These are phyloP conservation scores for Clarkia xantiana DNA, from an alignment of 345 rosid species.

Conservation along the genomic window DNA sequence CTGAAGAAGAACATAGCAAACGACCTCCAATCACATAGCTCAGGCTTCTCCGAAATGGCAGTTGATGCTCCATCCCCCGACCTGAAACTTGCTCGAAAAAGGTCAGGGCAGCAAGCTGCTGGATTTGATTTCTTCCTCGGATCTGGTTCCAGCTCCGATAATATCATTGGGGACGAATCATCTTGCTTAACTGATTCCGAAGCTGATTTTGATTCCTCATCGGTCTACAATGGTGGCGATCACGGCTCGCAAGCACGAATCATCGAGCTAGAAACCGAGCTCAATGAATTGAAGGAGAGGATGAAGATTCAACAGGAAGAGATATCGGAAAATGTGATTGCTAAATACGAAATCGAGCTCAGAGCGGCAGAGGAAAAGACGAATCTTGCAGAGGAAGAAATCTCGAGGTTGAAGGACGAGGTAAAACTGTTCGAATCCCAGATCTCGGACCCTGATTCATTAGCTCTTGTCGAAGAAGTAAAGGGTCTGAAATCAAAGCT, in stretches of 20 bases:
- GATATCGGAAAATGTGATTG: constrained; percentile 25
- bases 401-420: constrained; percentile 34
- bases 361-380: constrained; percentile 34
- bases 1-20: constrained; percentile 34
- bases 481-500: constrained; percentile 40
- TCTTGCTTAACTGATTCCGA: constrained; percentile 60
- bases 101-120: constrained; percentile 43
- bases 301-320: constrained; percentile 35
- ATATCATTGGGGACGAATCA: constrained; percentile 44
- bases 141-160: constrained; percentile 38
- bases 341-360: constrained; percentile 45
- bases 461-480: constrained; percentile 39
- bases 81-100: constrained; percentile 23
- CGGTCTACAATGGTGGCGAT: constrained; percentile 39
- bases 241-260: constrained; percentile 32
- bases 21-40: constrained; percentile 48
- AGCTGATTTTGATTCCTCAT: constrained; percentile 55
- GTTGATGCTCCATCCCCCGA: constrained; percentile 35
- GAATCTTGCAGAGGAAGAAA: constrained; percentile 36
- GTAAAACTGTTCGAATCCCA: constrained; percentile 25
- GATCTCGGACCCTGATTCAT: constrained; percentile 15
- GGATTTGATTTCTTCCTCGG: constrained; percentile 59
- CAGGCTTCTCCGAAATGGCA: constrained; percentile 32
- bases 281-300: constrained; percentile 42
- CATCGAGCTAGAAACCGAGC: constrained; percentile 46